Conservation (phyloP, 164 flowering plant genomes). For the Umbellularia californica region DNA sequence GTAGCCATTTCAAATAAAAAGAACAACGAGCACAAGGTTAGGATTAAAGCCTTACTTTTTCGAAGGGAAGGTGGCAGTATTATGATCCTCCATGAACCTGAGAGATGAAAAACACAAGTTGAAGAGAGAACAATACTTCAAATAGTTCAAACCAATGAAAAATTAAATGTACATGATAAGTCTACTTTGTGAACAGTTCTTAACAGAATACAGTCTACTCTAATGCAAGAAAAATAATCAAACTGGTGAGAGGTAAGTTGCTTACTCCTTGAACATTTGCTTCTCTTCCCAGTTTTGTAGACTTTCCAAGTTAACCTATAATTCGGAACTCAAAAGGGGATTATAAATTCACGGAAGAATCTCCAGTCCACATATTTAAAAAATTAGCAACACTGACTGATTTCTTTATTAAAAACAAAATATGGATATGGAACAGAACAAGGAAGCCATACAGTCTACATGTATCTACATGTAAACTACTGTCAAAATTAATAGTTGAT, state of each 20-base stretch:
- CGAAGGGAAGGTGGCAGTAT: constrained; percentile 94
- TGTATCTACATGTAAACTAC: background rate
- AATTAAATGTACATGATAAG: background rate
- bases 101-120: background rate
- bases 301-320: constrained; percentile 85
- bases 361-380: background rate
- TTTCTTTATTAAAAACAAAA: background rate
- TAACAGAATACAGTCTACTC: background rate
- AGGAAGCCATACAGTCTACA: background rate
- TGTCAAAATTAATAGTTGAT: no score
- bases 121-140: background rate
- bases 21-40: background rate
- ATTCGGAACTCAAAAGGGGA: constrained; percentile 6
- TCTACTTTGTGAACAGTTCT: background rate
- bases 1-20: background rate
- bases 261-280: constrained; percentile 91
- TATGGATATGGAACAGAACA: background rate
- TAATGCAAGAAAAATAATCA: constrained; percentile 3
- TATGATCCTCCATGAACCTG: constrained; percentile 99
- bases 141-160: constrained; percentile 1
- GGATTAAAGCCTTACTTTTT: constrained; percentile 65
- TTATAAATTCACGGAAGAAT: constrained; percentile 3
- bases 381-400: background rate
- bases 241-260: background rate
- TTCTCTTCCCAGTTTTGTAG: constrained; percentile 94